These are phyloP conservation scores for Fraxinus paxiana DNA, from an alignment of 305 asterid species.

Conservation along the genomic window DNA sequence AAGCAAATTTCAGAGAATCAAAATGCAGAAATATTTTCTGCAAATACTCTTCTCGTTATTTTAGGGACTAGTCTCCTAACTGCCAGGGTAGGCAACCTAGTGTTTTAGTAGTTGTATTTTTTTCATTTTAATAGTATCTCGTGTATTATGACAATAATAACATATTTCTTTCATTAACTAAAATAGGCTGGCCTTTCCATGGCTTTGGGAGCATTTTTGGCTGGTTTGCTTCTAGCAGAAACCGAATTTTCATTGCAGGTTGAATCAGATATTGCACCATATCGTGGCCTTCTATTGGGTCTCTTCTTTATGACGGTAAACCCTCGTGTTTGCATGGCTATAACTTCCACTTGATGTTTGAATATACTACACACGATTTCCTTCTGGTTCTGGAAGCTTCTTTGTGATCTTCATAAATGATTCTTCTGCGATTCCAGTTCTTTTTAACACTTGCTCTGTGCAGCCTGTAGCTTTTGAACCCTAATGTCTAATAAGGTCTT, in stretches of 20 bases:
- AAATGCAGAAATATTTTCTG: conserved; percentile 98
- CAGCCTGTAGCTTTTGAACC: conserved; percentile 14
- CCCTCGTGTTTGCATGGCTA: conserved; percentile 17
- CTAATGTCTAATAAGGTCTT: background rate
- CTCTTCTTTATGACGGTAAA: conserved; percentile 98
- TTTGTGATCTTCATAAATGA: background rate
- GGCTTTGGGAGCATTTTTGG: conserved; percentile 99
- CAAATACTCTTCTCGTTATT: conserved; percentile 91
- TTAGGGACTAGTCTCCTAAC: conserved; percentile 95
- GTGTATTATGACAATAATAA: conserved; percentile 15
- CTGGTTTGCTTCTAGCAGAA: conserved; percentile 99
- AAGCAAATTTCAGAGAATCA: conserved; percentile 95
- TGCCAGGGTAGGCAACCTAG: conserved; percentile 70
- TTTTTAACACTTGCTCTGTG: conserved; percentile 2
- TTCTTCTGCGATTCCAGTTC: background rate
- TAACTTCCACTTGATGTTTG: conserved; percentile 16
- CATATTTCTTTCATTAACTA: conserved; percentile 11
- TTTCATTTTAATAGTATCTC: conserved; percentile 16
- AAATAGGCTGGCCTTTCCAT: conserved; percentile 98
- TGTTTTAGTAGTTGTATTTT: conserved; percentile 19
- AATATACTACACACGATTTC: background rate
- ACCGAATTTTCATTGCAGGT: conserved; percentile 98
- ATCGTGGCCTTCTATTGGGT: conserved; percentile 97
- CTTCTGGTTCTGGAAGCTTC: background rate
- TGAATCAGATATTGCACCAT: conserved; percentile 99